These are phyloP conservation scores for Calophaca sinica DNA, from an alignment of 306 rosid species.

Conservation along the genomic window DNA sequence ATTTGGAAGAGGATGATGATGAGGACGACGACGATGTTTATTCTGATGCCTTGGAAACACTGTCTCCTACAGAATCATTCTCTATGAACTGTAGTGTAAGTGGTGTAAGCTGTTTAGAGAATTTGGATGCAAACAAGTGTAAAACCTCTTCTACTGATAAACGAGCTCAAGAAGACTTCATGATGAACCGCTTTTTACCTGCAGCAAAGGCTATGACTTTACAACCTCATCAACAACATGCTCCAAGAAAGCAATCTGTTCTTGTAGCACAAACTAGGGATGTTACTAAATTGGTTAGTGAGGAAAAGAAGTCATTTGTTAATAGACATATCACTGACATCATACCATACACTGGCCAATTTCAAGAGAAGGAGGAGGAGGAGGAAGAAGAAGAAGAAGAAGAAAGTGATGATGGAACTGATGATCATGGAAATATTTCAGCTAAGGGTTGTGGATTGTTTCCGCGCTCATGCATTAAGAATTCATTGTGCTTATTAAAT, in stretches of 20 bases:
- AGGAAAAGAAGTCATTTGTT: conserved; percentile 53
- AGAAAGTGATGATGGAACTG: conserved; percentile 70
- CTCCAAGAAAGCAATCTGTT: conserved; percentile 51
- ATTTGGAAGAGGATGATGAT: conserved; percentile 45
- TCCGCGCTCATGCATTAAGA: conserved; percentile 62
- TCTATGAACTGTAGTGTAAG: conserved; percentile 76
- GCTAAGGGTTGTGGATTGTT: conserved; percentile 84
- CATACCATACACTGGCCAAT: conserved; percentile 53
- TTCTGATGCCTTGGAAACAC: conserved; percentile 77
- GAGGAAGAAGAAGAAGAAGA: conserved; percentile 51
- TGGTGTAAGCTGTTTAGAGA: conserved; percentile 70
- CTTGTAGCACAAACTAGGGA: conserved; percentile 60
- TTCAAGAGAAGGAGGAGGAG: conserved; percentile 45
- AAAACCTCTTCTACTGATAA: conserved; percentile 65
- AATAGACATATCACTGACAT: conserved; percentile 52
- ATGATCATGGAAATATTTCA: conserved; percentile 53
- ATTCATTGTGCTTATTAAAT: conserved; percentile 66
- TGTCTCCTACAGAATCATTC: conserved; percentile 68
- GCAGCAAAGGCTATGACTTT: conserved; percentile 95
- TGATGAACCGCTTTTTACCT: conserved; percentile 89
- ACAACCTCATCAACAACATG: conserved; percentile 63
- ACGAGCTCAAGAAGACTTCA: conserved; percentile 77
- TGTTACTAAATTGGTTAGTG: conserved; percentile 52
- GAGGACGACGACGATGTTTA: conserved; percentile 58
- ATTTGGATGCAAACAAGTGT: conserved; percentile 52